phyloP scores from a whole-genome alignment of 2,329 filamentous ascomycete genomes.

The Penicillium sp. region DNA sequence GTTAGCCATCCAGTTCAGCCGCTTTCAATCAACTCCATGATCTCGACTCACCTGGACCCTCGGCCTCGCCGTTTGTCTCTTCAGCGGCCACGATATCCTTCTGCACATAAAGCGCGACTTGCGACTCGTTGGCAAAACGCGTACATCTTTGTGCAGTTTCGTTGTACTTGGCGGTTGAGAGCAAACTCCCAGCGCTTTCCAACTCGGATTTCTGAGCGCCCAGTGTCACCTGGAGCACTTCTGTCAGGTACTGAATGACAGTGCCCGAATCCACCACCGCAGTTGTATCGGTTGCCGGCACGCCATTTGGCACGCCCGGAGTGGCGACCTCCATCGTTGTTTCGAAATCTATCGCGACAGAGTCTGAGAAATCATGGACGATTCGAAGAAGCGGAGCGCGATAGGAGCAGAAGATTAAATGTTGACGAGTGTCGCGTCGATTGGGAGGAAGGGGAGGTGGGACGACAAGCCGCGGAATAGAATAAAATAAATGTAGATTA shows the following conservation, averaged over 20 bases:
- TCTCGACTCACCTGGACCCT: constrained; percentile 45
- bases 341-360: constrained; percentile 30
- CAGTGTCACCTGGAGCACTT: constrained; percentile 73
- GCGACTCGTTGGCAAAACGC: constrained; percentile 85
- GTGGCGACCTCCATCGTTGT: constrained; percentile 44
- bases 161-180: constrained; percentile 70
- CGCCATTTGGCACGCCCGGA: constrained; percentile 41
- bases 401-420: constrained; percentile 18
- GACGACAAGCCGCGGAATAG: constrained; percentile 7
- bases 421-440: constrained; percentile 25
- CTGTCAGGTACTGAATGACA: constrained; percentile 72
- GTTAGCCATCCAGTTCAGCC: constrained; percentile 9
- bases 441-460: neutral
- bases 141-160: constrained; percentile 88
- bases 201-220: constrained; percentile 79
- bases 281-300: constrained; percentile 34
- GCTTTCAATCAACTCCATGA: neutral
- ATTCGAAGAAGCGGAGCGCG: constrained; percentile 20
- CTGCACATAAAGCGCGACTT: constrained; percentile 87
- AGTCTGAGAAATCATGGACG: constrained; percentile 37
- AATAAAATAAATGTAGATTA: constrained; percentile 21
- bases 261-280: constrained; percentile 65
- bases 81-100: constrained; percentile 68
- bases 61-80: constrained; percentile 46
- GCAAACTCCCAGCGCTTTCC: constrained; percentile 77